Evolutionary conservation across 1,284 basidiomycete genomes (phyloP), one percentile per base, ranked within the genome.

Genomic region (Neotropicomus parvogracilis): DNA sequence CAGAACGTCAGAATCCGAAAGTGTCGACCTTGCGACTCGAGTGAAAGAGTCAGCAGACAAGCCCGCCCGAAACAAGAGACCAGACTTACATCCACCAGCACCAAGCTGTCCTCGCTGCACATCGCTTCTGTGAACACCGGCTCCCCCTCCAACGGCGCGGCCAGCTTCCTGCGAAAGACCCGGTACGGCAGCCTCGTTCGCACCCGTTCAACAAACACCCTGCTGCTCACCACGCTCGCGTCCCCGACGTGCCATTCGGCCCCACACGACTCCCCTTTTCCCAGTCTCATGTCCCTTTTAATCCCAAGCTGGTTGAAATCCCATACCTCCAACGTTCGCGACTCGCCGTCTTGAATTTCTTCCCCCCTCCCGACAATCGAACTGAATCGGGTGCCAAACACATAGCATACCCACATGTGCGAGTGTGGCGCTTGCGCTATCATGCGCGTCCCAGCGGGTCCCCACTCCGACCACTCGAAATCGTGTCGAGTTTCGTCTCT

Each of bases 381-480:
- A 52, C 67, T 72, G 48, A 70, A 80, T 48, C 70, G 71, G 36
- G 71, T 72, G 13, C 81, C 81, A 57, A 72, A 75, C 21, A 81
- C 74, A 55, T 78, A 80, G 65, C 82, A 85, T 7, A 79, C 77
- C 79, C 79, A 85, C 16, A 69, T 60, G 14, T 62, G 48, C 29
- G 74, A 74, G 37, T 70, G 69, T 26, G 56, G 55, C 11, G 58
- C 57, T 26, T 55, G 56, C 9, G 64, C 62, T 27, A 77, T 54
- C 53, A 79, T 58, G 19, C 78, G 75, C 14, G 73, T 72, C 4
- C 72, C 72, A 14, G 37, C 43, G 3, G 72, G 73, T 14, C 79
- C 79, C 82, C 82, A 84, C 32, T 68, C 64, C 1, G 67, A 55
- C 81, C 80, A 85, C 37, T 56, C 46, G 41, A 79, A 59, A 12